Evolutionary conservation across 2,329 filamentous ascomycete genomes (phyloP).

Genomic region (Colletotrichum nymphaeae): DNA sequence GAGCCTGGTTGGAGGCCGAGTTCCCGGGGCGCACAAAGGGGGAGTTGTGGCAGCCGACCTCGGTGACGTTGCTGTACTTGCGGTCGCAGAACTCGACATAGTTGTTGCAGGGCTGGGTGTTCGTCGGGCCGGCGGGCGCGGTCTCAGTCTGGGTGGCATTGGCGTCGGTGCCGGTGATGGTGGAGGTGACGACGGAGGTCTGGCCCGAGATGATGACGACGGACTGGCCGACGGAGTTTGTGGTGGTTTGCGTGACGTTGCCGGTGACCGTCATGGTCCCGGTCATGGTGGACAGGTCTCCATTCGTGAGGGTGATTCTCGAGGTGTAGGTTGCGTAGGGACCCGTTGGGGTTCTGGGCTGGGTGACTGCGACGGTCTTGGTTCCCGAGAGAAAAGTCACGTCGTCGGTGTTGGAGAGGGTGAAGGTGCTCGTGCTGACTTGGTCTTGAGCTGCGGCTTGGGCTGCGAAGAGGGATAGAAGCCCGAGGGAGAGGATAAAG

Average conservation of each 20-base stretch:
- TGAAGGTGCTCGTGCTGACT: slow-evolving; percentile 13
- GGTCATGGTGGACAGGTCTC: slow-evolving; percentile 40
- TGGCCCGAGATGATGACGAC: slow-evolving; percentile 60
- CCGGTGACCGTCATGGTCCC: slow-evolving; percentile 47
- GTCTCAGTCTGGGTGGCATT: slow-evolving; percentile 55
- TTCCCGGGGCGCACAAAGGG: slow-evolving; percentile 79
- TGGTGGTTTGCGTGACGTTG: slow-evolving; percentile 43
- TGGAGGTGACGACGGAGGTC: slow-evolving; percentile 54
- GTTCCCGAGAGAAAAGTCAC: slow-evolving; percentile 33
- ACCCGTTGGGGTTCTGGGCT: slow-evolving; percentile 54
- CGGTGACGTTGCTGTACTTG: slow-evolving; percentile 84
- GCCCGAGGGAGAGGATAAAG: slow-evolving; percentile 10
- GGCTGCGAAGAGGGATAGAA: slow-evolving; percentile 12
- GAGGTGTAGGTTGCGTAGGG: slow-evolving; percentile 57
- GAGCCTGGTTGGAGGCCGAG: slow-evolving; percentile 79
- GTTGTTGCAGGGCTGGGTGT: slow-evolving; percentile 85
- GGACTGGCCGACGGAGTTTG: slow-evolving; percentile 45
- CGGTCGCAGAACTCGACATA: slow-evolving; percentile 81
- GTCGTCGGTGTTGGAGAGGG: slow-evolving; percentile 31
- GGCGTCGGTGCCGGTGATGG: slow-evolving; percentile 41
- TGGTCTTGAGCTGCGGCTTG: slow-evolving; percentile 13
- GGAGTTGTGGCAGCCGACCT: slow-evolving; percentile 84
- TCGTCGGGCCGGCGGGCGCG: slow-evolving; percentile 62
- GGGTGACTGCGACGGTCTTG: slow-evolving; percentile 41
- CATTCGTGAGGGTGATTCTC: slow-evolving; percentile 53